phyloP scores from a whole-genome alignment of 306 rosid species.

The Casuarina glauca region DNA sequence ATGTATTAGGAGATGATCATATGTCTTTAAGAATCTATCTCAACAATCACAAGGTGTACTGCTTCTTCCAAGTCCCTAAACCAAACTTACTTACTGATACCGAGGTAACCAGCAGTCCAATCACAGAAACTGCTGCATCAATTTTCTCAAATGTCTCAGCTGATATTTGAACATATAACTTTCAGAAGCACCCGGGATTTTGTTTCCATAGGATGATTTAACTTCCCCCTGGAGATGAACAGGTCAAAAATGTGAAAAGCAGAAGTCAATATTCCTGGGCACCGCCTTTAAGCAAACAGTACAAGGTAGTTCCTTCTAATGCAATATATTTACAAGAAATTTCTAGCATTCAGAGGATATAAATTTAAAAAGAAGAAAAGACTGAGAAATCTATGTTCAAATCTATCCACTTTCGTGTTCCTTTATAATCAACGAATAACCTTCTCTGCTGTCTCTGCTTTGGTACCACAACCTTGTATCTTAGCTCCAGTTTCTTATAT shows the following conservation, averaged over 20 bases:
- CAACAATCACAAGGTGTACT: conserved; percentile 18
- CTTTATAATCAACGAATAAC: conserved; percentile 31
- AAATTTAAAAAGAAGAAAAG: background rate
- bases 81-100: conserved; percentile 67
- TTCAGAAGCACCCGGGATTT: conserved; percentile 54
- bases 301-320: conserved; percentile 8
- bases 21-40: conserved; percentile 3
- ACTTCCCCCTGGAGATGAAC: conserved; percentile 55
- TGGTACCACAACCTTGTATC: conserved; percentile 69
- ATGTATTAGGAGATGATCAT: background rate
- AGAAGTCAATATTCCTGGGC: conserved; percentile 10
- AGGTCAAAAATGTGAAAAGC: conserved; percentile 19
- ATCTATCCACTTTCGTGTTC: background rate
- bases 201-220: conserved; percentile 57
- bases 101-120: conserved; percentile 77
- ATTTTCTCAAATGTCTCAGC: conserved; percentile 92
- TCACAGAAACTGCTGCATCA: conserved; percentile 82
- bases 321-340: conserved; percentile 15
- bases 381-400: background rate
- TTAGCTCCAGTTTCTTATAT: conserved; percentile 88
- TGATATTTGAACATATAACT: conserved; percentile 63
- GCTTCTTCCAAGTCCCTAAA: conserved; percentile 18
- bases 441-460: conserved; percentile 66
- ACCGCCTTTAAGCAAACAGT: background rate
- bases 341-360: background rate